Evolutionary conservation across 2,329 filamentous ascomycete genomes (phyloP), one percentile per base, ranked within the genome.

Genomic region (Aspergillus chevalieri): DNA sequence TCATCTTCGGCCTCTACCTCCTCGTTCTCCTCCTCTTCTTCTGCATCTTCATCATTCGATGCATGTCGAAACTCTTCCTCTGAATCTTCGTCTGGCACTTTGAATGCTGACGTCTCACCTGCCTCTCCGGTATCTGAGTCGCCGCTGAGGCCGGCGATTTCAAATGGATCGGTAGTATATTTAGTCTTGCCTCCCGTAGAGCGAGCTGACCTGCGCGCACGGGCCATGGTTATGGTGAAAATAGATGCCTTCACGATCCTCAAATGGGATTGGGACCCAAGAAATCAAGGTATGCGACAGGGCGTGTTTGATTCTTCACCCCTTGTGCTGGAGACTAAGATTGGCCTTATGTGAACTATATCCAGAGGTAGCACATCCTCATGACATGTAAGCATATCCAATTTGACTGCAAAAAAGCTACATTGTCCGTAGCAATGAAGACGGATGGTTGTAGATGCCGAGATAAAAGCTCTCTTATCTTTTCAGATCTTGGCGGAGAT

Each of bases 161-260:
- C 60, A 46, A 72, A 68, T 12, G 64, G 59, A 53, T 73, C 71
- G 44, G 63, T 51, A 17, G 62, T 61, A 49, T 71, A 72, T 36
- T 59, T 64, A 8, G 61, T 59, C 47, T 47, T 61, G n/a, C 59
- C 50, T 24, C 63, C 59, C 44, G 57, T 58, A n/a, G 58, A 50
- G 52, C 69, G 69, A 42, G 53, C 60, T 17, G 68, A 70, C 52
- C 68, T 65, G 56, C 68, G 66, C 19, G 58, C 50, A 26, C 55
- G 48, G 47, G 62, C 45, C 64, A 66, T 66, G 4, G 10, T 14
- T 12, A 17, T 2, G 5, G 17, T 12, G 3, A 10, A 8, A 19
- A 10, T 22, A 19, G 9, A 41, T 30, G 26, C 26, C 10, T 12
- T 30, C 26, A 5, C 9, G 26, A 30, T 12, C 10, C 10, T 30